Evolutionary conservation across 306 rosid genomes (phyloP).

Genomic region (Lotus japonicus): DNA sequence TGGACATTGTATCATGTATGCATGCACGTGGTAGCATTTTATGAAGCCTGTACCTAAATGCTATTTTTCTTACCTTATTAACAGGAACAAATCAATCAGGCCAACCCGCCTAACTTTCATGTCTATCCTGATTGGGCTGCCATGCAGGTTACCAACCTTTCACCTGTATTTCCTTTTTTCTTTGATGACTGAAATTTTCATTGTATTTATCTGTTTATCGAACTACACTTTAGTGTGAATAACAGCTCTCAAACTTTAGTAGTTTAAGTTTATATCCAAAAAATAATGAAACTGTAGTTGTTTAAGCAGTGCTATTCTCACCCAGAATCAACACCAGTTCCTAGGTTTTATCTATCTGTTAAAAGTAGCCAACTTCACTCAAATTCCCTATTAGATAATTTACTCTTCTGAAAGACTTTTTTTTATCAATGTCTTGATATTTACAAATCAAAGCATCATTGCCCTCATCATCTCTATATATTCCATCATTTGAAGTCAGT

Average conservation of each 20-base stretch:
- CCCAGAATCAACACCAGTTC: background rate
- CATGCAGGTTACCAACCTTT: slow-evolving; percentile 68
- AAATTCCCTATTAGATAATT: background rate
- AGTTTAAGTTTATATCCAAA: background rate
- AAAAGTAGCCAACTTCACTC: background rate
- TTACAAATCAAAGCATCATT: background rate
- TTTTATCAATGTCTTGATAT: background rate
- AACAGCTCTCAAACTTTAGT: background rate
- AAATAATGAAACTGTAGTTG: background rate
- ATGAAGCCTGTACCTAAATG: background rate
- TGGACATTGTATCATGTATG: slow-evolving; percentile 7
- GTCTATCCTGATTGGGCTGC: slow-evolving; percentile 95
- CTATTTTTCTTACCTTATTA: background rate
- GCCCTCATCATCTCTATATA: background rate
- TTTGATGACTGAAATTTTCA: background rate
- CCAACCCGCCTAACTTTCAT: slow-evolving; percentile 49
- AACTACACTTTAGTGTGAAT: background rate
- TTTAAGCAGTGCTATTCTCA: background rate
- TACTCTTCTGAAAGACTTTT: background rate
- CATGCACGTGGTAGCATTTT: background rate
- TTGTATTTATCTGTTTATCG: background rate
- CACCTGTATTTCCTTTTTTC: slow-evolving; percentile 3
- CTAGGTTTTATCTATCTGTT: background rate
- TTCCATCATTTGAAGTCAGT: background rate
- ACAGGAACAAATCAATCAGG: slow-evolving; percentile 60